phyloP scores from a whole-genome alignment of 371 early-diverging fungal genomes.

The Mortierella sp. region DNA sequence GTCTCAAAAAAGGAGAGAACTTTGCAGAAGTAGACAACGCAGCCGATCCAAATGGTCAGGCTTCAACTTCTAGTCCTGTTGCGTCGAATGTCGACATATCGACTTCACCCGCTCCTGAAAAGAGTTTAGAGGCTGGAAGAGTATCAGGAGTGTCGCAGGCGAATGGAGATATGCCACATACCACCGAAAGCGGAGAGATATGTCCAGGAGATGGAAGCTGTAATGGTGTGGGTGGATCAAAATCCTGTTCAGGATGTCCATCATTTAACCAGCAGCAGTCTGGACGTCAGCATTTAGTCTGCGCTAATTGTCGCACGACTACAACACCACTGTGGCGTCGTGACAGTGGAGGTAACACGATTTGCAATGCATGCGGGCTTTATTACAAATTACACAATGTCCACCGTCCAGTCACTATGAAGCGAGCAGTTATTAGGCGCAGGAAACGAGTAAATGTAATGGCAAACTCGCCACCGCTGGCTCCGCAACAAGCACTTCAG shows the following conservation, averaged over 20 bases:
- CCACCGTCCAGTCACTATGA: conserved; percentile 85
- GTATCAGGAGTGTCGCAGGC: background rate
- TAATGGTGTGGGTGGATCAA: conserved; percentile 81
- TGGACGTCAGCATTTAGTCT: conserved; percentile 67
- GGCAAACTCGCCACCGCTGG: conserved; percentile 40
- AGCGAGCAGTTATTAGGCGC: conserved; percentile 85
- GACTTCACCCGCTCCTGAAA: background rate
- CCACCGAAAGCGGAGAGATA: conserved; percentile 56
- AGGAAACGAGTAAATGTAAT: conserved; percentile 75
- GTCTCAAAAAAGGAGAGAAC: conserved; percentile 34
- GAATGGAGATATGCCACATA: conserved; percentile 25
- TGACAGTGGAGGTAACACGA: conserved; percentile 78
- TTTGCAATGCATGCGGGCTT: conserved; percentile 92
- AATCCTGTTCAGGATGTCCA: conserved; percentile 84
- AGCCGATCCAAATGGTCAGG: conserved; percentile 7
- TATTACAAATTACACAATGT: conserved; percentile 87
- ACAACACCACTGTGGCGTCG: conserved; percentile 94
- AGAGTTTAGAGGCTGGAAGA: background rate
- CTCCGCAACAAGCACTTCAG: conserved; percentile 23
- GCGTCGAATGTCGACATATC: background rate
- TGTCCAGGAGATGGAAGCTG: conserved; percentile 88
- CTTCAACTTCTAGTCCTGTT: conserved; percentile 3
- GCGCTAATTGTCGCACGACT: conserved; percentile 86
- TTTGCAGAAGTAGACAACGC: conserved; percentile 40
- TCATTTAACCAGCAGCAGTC: conserved; percentile 76